Evolutionary conservation across 108 stramenopile species (phyloP).

Genomic region (Nannochloropsis salina): DNA sequence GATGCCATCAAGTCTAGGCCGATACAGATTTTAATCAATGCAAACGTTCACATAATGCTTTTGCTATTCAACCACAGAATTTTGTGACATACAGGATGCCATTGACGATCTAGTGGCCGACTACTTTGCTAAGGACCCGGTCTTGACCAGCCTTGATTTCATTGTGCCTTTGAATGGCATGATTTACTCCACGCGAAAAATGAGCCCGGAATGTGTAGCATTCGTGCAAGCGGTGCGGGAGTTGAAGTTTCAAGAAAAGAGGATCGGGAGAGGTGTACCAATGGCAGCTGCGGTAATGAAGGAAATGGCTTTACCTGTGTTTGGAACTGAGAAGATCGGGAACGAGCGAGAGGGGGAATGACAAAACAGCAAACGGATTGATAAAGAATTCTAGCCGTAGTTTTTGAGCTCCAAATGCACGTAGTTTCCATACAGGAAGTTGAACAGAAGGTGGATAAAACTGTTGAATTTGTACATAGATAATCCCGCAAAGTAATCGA

Average conservation of each 20-base stretch:
- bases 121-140: not conserved
- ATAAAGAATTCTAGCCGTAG: too few relatives aligned
- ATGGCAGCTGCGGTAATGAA: not conserved
- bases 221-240: conserved; percentile 17
- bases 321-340: too few relatives aligned
- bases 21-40: too few relatives aligned
- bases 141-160: conserved; percentile 4
- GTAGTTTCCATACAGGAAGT: too few relatives aligned
- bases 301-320: too few relatives aligned
- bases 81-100: conserved; percentile 2
- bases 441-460: too few relatives aligned
- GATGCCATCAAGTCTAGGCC: too few relatives aligned
- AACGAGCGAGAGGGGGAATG: too few relatives aligned
- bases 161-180: not conserved
- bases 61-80: not conserved
- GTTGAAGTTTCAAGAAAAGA: not conserved
- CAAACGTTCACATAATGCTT: not conserved
- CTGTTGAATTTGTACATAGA: too few relatives aligned
- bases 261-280: conserved; percentile 3
- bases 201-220: not conserved
- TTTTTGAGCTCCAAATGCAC: too few relatives aligned
- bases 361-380: too few relatives aligned
- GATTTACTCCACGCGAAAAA: not conserved
- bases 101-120: not conserved
- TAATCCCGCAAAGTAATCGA: too few relatives aligned